phyloP scores from a whole-genome alignment of 202 grass and related monocot species.

The Dendrocalamus latiflorus region DNA sequence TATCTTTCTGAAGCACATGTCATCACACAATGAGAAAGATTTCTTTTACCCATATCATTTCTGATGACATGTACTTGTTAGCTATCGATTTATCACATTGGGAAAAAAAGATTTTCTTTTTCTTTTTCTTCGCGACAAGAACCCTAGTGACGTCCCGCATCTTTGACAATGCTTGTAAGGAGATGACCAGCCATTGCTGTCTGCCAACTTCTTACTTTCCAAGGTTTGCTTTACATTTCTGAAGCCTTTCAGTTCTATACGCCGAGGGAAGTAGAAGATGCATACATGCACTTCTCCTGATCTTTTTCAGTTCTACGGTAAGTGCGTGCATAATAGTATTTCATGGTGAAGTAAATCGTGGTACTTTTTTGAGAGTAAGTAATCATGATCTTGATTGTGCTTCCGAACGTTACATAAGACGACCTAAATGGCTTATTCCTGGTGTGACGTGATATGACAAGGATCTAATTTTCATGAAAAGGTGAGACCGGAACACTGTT shows the following conservation, averaged over 20 bases:
- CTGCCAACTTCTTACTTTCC: conserved; percentile 24
- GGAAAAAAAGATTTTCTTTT: neutral
- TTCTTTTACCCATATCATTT: conserved; percentile 18
- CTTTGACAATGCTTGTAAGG: conserved; percentile 25
- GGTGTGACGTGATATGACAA: conserved; percentile 27
- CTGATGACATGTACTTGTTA: conserved; percentile 4
- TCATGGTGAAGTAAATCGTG: neutral
- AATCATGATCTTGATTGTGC: neutral
- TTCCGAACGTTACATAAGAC: neutral
- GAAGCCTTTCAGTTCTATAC: neutral
- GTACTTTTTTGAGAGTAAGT: neutral
- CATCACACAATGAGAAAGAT: conserved; percentile 28
- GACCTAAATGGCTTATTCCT: neutral
- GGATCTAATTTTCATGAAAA: neutral
- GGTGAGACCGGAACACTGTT: conserved; percentile 2
- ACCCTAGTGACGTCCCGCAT: neutral
- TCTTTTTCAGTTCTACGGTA: conserved; percentile 8
- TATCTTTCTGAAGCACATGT: conserved; percentile 19
- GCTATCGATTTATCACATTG: too few species aligned
- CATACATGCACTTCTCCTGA: neutral
- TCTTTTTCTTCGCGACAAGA: neutral
- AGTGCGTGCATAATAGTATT: neutral
- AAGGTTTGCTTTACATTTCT: conserved; percentile 16
- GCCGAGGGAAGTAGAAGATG: neutral
- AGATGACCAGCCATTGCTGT: conserved; percentile 17